Percentiles rank a stretch among this genome's conserved stretches.
Evolutionary conservation across 371 early-diverging fungal species (phyloP).

Genomic region (Rhizopus stolonifer): DNA sequence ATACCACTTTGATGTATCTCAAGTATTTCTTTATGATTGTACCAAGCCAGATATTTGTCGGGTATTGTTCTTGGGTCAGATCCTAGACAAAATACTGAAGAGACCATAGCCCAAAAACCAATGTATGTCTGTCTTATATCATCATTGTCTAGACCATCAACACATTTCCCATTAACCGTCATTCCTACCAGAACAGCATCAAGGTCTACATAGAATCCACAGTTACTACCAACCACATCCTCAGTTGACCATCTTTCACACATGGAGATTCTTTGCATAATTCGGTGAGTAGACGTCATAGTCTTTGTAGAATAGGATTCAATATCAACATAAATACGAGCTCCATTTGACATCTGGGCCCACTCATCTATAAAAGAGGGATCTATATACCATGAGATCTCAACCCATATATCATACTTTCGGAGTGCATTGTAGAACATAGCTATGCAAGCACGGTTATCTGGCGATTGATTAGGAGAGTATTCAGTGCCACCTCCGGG

Average conservation of each 20-base stretch:
- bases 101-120: constrained; percentile 45
- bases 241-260: constrained; percentile 33
- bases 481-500: constrained; percentile 40
- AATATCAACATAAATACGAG: constrained; percentile 41
- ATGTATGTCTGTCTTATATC: constrained; percentile 41
- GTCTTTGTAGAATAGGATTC: constrained; percentile 41
- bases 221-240: constrained; percentile 22
- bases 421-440: constrained; percentile 37
- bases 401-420: constrained; percentile 35
- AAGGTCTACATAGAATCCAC: constrained; percentile 43
- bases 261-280: constrained; percentile 40
- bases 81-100: constrained; percentile 45
- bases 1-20: constrained; percentile 43
- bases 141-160: constrained; percentile 47
- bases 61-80: constrained; percentile 43
- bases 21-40: constrained; percentile 39
- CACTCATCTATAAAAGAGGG: constrained; percentile 34
- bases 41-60: constrained; percentile 31
- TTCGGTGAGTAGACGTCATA: constrained; percentile 45
- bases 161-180: constrained; percentile 39
- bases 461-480: constrained; percentile 32
- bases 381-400: constrained; percentile 48
- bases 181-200: constrained; percentile 49
- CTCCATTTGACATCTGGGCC: constrained; percentile 37
- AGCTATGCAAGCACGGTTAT: constrained; percentile 29